Base-by-base conservation (phyloP, 1,284 basidiomycete genomes). In the Cerioporus squamosus region DNA sequence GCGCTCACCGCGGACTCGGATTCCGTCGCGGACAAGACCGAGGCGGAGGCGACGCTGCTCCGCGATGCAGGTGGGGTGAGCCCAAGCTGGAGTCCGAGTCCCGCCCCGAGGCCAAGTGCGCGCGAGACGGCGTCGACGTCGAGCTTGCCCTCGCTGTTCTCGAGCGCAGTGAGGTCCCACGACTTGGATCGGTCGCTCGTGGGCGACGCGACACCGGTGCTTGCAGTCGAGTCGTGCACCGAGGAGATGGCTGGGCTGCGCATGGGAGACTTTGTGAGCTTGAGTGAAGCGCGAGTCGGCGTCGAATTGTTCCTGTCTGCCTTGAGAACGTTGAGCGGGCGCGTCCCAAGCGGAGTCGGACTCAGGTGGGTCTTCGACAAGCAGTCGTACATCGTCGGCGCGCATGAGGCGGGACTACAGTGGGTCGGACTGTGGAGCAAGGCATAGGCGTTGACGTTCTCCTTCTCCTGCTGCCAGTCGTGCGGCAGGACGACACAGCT, bases 41-140 rank as follows among this genome's bases (percentile, higher is more conserved):
- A 39, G 12, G 48, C 31, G n/a, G 43, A 24, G 46, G 44, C 31
- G 42, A 42, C 33, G 33, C 33, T 39, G 47, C 47, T 39, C 20
- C 46, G 31, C 29, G 47, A 49, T 20, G 47, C 36, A 24, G 47
- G 39, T 4, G 47, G 22, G 8, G 22, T 23, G 40, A 48, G 51
- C 14, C 39, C 52, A n/a, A 43, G 31, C 31, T 42, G 29, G 5
- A 55, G 26, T 10, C 29, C 59, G 22, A 63, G 46, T 0, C 57
- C 57, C 7, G 68, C 52, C 6, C 65, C 68, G 22, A 73, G 64
- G 2, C 71, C 69, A 9, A 73, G 69, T 6, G 59, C 66, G 33
- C 60, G 68, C 38, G 63, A 67, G 22, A 72, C 70, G 12, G 68
- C 69, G 55, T 73, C 70, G n/a, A 73, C 59, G 59, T 73, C 71